phyloP scores from a whole-genome alignment of 306 rosid species.

The Morella rubra region DNA sequence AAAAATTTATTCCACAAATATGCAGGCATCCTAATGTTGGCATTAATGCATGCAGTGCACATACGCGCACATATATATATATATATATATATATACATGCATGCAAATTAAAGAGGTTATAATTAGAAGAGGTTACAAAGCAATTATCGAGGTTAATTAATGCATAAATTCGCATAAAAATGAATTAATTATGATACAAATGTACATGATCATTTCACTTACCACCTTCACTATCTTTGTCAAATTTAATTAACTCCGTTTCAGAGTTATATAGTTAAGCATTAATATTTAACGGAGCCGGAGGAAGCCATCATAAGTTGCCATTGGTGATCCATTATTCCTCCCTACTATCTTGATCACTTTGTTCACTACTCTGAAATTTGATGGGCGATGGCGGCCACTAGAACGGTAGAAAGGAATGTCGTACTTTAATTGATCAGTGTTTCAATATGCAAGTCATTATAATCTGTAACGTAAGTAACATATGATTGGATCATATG shows the following conservation, averaged over 20 bases:
- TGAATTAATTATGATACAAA: constrained; percentile 15
- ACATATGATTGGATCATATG: too few species aligned
- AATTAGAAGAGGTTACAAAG: constrained; percentile 14
- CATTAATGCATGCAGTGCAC: background rate
- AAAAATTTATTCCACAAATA: too few species aligned
- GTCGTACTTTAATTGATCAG: too few species aligned
- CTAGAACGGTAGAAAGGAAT: background rate
- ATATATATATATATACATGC: background rate
- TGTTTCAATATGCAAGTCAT: background rate
- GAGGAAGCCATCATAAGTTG: background rate
- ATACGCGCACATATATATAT: too few species aligned
- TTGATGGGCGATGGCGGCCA: background rate
- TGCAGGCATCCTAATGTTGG: background rate
- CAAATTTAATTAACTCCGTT: background rate
- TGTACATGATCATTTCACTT: constrained; percentile 2
- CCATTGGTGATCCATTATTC: background rate
- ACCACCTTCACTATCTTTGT: background rate
- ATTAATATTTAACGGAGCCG: background rate
- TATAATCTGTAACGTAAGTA: too few species aligned
- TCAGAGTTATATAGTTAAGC: background rate
- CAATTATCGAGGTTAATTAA: constrained; percentile 28
- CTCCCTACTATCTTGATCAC: too few species aligned
- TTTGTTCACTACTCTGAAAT: too few species aligned
- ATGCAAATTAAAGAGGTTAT: background rate
- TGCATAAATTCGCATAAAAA: constrained; percentile 22